Evolutionary conservation across 1,284 basidiomycete species (phyloP), one percentile per base, ranked within the genome.

Genomic region (Testicularia cyperi): DNA sequence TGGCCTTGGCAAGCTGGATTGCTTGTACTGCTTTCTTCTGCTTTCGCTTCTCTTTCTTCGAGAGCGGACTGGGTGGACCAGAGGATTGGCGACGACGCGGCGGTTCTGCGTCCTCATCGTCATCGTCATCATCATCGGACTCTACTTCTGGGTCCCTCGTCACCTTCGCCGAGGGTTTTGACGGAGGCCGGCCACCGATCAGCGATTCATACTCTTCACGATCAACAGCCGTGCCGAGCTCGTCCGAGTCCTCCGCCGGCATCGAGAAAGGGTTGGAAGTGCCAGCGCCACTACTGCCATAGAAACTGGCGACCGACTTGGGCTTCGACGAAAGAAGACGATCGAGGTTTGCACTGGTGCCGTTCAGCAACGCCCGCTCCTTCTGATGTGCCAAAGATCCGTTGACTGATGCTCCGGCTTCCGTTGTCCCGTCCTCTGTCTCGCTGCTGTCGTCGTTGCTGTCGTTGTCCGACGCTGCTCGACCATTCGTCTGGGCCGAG

Each of bases 121-220:
- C 37, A 19, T 19, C 18, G 30, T 26, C 41, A 7, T 44, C 38
- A 15, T 46, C 44, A 5, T 29, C 31, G 2, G 44, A 44, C 10
- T 45, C 42, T 4, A 30, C 39, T 31, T 55, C 52, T 1, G 42
- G 35, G 10, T 45, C 39, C 18, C 18, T 33, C 31, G 8, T 19
- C 14, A 9, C 18, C 13, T 19, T 33, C 31, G 13, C 18, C 9
- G 9, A 8, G 14, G 8, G 9, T 27, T 27, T 27, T 9, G 26
- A 27, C 9, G 26, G 26, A 7, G 15, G 9, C 7, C 29, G 29
- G 16, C 29, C 9, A 9, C 47, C 52, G n/a, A 64, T 31, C 9
- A 58, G 49, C 20, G 52, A 52, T 30, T 64, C 61, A 40, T 58
- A 64, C 22, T 64, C 61, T 10, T 46, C 45, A 6, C 61, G n/a